These are phyloP conservation scores for Suillus tomentosus DNA, from an alignment of 768 basidiomycete species.

Conservation along the genomic window DNA sequence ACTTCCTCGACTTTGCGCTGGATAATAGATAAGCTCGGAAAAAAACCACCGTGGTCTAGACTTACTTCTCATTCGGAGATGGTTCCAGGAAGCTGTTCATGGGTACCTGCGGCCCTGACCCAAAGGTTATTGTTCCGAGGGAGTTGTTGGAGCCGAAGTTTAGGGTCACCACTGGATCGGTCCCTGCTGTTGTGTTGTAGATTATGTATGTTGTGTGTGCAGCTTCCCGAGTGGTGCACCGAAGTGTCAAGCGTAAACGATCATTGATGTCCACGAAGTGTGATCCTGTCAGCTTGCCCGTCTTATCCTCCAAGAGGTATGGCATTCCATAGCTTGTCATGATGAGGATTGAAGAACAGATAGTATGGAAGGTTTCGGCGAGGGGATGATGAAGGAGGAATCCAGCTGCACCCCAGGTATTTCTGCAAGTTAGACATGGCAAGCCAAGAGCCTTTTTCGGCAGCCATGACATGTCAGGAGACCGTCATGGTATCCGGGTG, in stretches of 20 bases:
- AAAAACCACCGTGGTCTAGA: constrained; percentile 12
- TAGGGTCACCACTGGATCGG: constrained; percentile 41
- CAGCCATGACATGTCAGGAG: constrained; percentile 20
- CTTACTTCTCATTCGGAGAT: constrained; percentile 44
- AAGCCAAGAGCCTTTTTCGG: constrained; percentile 27
- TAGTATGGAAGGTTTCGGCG: neutral
- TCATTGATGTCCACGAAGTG: constrained; percentile 67
- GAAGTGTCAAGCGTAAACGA: constrained; percentile 52
- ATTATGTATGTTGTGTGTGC: constrained; percentile 54
- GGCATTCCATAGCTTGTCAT: constrained; percentile 57
- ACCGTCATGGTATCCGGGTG: constrained; percentile 21
- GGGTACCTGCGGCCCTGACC: constrained; percentile 35
- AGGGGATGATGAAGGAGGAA: constrained; percentile 9
- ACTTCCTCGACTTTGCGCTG: constrained; percentile 52
- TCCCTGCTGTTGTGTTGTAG: constrained; percentile 41
- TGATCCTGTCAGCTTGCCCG: constrained; percentile 52
- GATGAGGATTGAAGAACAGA: constrained; percentile 16
- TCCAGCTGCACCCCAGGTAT: constrained; percentile 22
- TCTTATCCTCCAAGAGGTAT: constrained; percentile 65
- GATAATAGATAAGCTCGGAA: constrained; percentile 12
- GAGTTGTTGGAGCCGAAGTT: constrained; percentile 51
- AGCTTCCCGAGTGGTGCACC: constrained; percentile 46
- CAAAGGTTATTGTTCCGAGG: constrained; percentile 54
- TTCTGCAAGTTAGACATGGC: constrained; percentile 19
- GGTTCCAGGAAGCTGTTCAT: constrained; percentile 60